Evolutionary conservation across 2,329 filamentous ascomycete genomes (phyloP), one percentile per base, ranked within the genome.

Genomic region (Phialocephala subalpina): DNA sequence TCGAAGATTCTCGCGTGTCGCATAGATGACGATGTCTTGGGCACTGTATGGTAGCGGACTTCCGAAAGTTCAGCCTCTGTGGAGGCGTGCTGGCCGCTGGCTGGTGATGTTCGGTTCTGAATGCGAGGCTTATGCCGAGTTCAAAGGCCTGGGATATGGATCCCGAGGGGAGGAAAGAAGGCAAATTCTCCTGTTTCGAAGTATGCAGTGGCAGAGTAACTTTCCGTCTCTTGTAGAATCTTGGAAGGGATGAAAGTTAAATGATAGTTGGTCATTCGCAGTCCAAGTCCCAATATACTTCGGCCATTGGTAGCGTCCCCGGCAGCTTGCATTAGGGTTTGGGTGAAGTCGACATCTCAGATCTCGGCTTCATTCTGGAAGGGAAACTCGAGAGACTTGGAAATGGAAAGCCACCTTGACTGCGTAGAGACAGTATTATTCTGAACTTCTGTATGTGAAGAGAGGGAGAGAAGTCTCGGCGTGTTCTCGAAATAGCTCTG

Each of bases 61-160:
- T 49, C 45, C 45, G 45, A 49, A 49, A 22, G 45, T 49, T 49
- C 45, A 49, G 45, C 4, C 45, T 22, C 45, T 49, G n/a, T 49
- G 45, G 45, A 25, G 45, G 45, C n/a, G 45, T 22, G 45, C n/a
- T 42, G 38, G 18, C 20, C 18, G 45, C 45, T 49, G 45, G 45
- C 42, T n/a, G 42, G 16, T 14, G 7, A 20, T 18, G 20, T 2
- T 49, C 45, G 45, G 45, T 12, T 8, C 45, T 49, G 45, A n/a
- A 7, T 49, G 45, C 45, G 45, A 49, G 38, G 27, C 27, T 53
- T 18, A 53, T 29, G 49, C 12, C 11, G 49, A 33, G 14, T 3
- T 53, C 49, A 18, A 18, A n/a, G 12, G 27, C 27, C 49, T 33
- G 7, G 49, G 49, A n/a, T 33, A 29, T 33, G 25, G 25, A 53